A percentile compares a stretch with the other conserved stretches of the same genome.
These are phyloP conservation scores for Volvox reticuliferus DNA, from an alignment of 139 green algal species.

Conservation along the genomic window DNA sequence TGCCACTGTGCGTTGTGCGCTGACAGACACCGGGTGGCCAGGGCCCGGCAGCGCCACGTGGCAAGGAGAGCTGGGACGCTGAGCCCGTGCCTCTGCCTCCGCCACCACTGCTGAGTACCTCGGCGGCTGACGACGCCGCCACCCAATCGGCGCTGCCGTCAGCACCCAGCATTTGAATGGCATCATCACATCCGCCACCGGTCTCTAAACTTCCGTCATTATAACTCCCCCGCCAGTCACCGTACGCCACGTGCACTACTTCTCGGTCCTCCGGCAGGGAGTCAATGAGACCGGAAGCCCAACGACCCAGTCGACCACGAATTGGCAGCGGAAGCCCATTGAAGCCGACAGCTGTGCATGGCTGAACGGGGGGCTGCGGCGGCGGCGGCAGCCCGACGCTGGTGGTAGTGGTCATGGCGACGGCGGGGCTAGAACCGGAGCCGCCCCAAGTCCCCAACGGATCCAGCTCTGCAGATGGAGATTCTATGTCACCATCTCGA, in stretches of 20 bases:
- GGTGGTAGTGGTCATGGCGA: background rate
- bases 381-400: background rate
- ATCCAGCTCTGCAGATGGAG: background rate
- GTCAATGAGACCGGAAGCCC: background rate
- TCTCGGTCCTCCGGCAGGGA: slow-evolving; percentile 41
- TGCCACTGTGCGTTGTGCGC: background rate
- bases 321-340: background rate
- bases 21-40: background rate
- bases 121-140: background rate
- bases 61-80: background rate
- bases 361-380: background rate
- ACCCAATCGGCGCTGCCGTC: background rate
- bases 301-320: background rate
- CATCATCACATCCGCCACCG: background rate
- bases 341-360: background rate
- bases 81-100: background rate
- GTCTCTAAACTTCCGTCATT: background rate
- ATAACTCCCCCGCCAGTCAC: background rate
- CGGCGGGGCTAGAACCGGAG: background rate
- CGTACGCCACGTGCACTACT: background rate
- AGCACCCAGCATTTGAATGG: slow-evolving; percentile 9
- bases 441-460: background rate
- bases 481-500: background rate
- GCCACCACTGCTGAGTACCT: background rate
- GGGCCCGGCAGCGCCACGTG: background rate